A percentile compares a stretch with the other conserved stretches of the same genome.
These are phyloP conservation scores for Aphanomyces stellatus DNA, from an alignment of 352 stramenopile species.

Conservation along the genomic window DNA sequence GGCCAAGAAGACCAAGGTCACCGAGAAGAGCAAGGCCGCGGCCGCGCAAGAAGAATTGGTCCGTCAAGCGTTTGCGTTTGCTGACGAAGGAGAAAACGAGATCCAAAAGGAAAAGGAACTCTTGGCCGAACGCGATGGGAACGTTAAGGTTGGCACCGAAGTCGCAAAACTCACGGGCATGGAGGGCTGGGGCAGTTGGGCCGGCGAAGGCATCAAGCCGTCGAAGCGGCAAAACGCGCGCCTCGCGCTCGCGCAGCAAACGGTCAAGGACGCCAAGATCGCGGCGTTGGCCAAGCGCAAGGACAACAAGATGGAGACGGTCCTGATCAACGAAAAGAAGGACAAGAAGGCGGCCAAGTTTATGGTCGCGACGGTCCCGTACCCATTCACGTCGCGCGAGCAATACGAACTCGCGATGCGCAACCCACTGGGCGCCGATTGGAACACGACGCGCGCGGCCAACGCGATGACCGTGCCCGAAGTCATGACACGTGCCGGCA, in stretches of 20 bases:
- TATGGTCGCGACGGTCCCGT: conserved; percentile 88
- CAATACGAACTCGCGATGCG: conserved; percentile 97
- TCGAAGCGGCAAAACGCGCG: conserved; percentile 82
- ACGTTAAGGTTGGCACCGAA: conserved; percentile 68
- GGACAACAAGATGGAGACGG: conserved; percentile 54
- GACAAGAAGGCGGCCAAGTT: conserved; percentile 84
- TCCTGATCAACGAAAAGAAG: conserved; percentile 85
- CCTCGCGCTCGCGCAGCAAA: conserved; percentile 61
- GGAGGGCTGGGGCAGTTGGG: conserved; percentile 89
- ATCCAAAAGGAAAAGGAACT: conserved; percentile 90
- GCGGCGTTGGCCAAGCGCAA: conserved; percentile 54
- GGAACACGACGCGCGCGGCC: conserved; percentile 89
- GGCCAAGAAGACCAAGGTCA: conserved; percentile 10
- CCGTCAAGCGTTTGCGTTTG: conserved; percentile 90
- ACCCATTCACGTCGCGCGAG: conserved; percentile 94
- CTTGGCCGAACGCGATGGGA: conserved; percentile 48
- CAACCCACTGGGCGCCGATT: conserved; percentile 90
- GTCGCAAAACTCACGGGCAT: conserved; percentile 74
- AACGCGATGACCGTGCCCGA: conserved; percentile 91
- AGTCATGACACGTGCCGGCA: conserved; percentile 88
- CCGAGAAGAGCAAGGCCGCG: too few relatives aligned
- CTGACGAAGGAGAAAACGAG: conserved; percentile 86
- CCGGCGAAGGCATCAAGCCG: conserved; percentile 60
- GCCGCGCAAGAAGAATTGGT: conserved; percentile 91
- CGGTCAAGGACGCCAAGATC: conserved; percentile 62